Conservation (phyloP, 2,329 filamentous ascomycete genomes). For the Chrysoporthe cubensis region DNA sequence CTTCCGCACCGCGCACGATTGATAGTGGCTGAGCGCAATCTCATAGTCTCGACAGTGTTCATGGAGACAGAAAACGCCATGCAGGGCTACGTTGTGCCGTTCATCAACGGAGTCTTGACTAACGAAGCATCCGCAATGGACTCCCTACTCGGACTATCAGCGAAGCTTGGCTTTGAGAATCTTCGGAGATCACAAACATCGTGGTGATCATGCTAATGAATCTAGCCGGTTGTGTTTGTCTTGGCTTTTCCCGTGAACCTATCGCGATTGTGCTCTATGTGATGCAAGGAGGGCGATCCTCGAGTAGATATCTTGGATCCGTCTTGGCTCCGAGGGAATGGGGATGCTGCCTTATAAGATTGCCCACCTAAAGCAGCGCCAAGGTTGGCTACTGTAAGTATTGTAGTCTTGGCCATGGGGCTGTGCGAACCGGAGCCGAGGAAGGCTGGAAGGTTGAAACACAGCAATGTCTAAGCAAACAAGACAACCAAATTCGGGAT, state of each 20-base stretch:
- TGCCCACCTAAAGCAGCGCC: constrained; percentile 6
- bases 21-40: constrained; percentile 15
- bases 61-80: no score
- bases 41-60: neutral
- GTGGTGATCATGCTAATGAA: constrained; percentile 14
- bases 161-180: constrained; percentile 15
- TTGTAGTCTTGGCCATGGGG: constrained; percentile 11
- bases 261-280: constrained; percentile 15
- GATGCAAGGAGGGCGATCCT: constrained; percentile 3
- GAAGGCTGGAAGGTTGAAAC: constrained; percentile 1
- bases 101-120: neutral
- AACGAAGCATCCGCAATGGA: neutral
- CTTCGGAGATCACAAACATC: constrained; percentile 25
- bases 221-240: constrained; percentile 7
- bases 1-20: neutral
- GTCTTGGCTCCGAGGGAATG: constrained; percentile 25
- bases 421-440: constrained; percentile 11
- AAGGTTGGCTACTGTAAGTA: constrained; percentile 14
- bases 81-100: neutral
- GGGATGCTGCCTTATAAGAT: constrained; percentile 1
- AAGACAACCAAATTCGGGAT: neutral
- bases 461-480: neutral
- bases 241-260: constrained; percentile 21
- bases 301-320: constrained; percentile 14
- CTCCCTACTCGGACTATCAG: neutral